Conservation (phyloP, 768 basidiomycete species). For the Dendrothele bispora region DNA sequence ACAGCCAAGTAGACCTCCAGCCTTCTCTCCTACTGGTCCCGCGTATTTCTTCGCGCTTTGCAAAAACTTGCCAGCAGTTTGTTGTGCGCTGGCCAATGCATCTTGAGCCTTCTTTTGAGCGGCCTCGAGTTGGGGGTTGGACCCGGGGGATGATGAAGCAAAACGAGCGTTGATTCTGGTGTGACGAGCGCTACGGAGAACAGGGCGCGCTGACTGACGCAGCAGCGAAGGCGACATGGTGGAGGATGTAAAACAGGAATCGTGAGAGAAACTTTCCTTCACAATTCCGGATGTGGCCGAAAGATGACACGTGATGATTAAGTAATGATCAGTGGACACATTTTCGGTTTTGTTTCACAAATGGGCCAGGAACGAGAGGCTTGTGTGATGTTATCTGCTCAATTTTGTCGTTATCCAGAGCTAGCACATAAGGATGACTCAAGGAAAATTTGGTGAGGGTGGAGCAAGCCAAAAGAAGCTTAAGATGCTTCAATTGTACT, state of each 20-base stretch:
- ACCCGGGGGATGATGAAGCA: conserved; percentile 28
- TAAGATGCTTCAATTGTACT: too few relatives aligned
- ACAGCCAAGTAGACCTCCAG: conserved; percentile 50
- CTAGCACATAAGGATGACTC: too few relatives aligned
- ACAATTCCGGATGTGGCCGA: too few relatives aligned
- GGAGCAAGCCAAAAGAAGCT: too few relatives aligned
- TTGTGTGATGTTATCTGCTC: too few relatives aligned
- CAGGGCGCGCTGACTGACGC: conserved; percentile 21
- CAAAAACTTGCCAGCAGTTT: conserved; percentile 53
- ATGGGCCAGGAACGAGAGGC: too few relatives aligned
- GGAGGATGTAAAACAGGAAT: not conserved
- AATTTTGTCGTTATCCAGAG: too few relatives aligned
- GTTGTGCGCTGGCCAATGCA: conserved; percentile 56
- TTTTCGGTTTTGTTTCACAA: too few relatives aligned
- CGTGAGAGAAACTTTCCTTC: not conserved
- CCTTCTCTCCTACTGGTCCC: conserved; percentile 51
- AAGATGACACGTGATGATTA: too few relatives aligned
- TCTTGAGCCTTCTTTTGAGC: conserved; percentile 75
- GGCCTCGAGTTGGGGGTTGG: conserved; percentile 40
- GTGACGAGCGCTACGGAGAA: conserved; percentile 22
- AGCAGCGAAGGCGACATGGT: not conserved
- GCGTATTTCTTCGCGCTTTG: conserved; percentile 48
- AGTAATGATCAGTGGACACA: too few relatives aligned
- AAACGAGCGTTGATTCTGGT: conserved; percentile 33
- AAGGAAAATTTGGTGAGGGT: too few relatives aligned